phyloP scores from a whole-genome alignment of 1,284 basidiomycete species.

The Heterobasidion parviporum region DNA sequence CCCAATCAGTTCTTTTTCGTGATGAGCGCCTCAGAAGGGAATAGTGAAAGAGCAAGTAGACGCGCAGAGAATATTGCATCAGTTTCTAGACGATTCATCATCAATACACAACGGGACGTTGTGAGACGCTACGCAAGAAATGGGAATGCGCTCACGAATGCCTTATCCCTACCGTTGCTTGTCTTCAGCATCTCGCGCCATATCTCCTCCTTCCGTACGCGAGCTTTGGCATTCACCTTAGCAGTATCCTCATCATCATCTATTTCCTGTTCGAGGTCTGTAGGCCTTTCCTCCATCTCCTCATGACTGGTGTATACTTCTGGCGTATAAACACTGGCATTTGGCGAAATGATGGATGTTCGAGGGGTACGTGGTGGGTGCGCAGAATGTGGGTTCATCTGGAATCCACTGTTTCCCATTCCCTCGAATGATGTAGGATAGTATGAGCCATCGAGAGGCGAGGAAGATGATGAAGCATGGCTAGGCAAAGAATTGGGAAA shows the following conservation, averaged over 20 bases:
- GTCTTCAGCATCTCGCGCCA: slow-evolving; percentile 72
- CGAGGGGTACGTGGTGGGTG: slow-evolving; percentile 72
- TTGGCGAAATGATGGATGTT: slow-evolving; percentile 34
- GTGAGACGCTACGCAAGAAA: neutral
- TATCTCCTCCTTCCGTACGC: slow-evolving; percentile 52
- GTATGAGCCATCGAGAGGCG: slow-evolving; percentile 25
- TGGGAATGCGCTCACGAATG: slow-evolving; percentile 49
- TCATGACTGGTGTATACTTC: slow-evolving; percentile 31
- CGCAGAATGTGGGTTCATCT: slow-evolving; percentile 70
- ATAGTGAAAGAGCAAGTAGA: slow-evolving; percentile 65
- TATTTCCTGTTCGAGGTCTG: slow-evolving; percentile 33
- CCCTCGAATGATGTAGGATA: slow-evolving; percentile 31
- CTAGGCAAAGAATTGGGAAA: slow-evolving; percentile 28
- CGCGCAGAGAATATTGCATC: slow-evolving; percentile 69
- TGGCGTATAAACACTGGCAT: slow-evolving; percentile 16
- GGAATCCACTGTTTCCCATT: slow-evolving; percentile 44
- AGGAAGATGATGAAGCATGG: slow-evolving; percentile 21
- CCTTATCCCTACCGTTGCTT: slow-evolving; percentile 72
- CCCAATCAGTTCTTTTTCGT: slow-evolving; percentile 38
- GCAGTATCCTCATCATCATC: slow-evolving; percentile 28
- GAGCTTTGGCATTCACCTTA: slow-evolving; percentile 31
- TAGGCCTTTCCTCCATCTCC: slow-evolving; percentile 23
- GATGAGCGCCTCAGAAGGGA: slow-evolving; percentile 36
- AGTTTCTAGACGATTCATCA: slow-evolving; percentile 49
- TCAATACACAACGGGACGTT: neutral